A percentile compares a stretch with the other conserved stretches of the same genome.
Evolutionary conservation across 2,329 filamentous ascomycete genomes (phyloP).

Genomic region (Colletotrichum phormii): DNA sequence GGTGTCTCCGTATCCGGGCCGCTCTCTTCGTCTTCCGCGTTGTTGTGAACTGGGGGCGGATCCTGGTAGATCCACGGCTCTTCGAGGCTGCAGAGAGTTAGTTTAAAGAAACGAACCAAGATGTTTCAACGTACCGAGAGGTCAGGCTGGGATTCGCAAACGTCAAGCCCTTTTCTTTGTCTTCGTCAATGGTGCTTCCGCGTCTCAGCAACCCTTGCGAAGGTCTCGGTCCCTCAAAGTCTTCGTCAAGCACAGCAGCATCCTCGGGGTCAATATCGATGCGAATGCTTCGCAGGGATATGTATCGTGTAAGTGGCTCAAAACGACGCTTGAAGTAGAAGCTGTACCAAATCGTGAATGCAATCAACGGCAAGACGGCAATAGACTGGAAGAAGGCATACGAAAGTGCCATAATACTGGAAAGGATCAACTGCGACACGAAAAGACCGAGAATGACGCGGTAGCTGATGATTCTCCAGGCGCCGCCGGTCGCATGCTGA

Average conservation of each 20-base stretch:
- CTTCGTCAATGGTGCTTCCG: conserved; percentile 78
- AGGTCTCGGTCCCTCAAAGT: conserved; percentile 48
- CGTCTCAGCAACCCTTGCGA: conserved; percentile 58
- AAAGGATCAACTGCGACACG: conserved; percentile 92
- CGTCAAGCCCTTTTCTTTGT: conserved; percentile 73
- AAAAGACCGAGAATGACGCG: conserved; percentile 87
- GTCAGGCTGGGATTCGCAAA: conserved; percentile 84
- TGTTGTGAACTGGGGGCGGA: conserved; percentile 53
- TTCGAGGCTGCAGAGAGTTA: conserved; percentile 62
- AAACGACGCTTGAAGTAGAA: conserved; percentile 85
- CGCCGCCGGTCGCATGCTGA: conserved; percentile 90
- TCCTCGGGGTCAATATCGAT: conserved; percentile 57
- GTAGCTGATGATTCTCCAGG: conserved; percentile 97
- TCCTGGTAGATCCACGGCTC: conserved; percentile 77
- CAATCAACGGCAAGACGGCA: conserved; percentile 80
- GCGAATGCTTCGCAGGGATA: conserved; percentile 88
- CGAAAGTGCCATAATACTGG: conserved; percentile 83
- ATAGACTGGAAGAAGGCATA: conserved; percentile 79
- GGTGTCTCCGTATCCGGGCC: conserved; percentile 15
- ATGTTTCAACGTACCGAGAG: conserved; percentile 62
- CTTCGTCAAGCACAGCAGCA: conserved; percentile 50
- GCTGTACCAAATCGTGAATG: conserved; percentile 88
- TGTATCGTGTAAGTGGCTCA: conserved; percentile 90
- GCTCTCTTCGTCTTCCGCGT: conserved; percentile 28
- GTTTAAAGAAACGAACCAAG: neutral